Evolutionary conservation across 805 yeast genomes (phyloP).

Genomic region (Peterozyma toletana): DNA sequence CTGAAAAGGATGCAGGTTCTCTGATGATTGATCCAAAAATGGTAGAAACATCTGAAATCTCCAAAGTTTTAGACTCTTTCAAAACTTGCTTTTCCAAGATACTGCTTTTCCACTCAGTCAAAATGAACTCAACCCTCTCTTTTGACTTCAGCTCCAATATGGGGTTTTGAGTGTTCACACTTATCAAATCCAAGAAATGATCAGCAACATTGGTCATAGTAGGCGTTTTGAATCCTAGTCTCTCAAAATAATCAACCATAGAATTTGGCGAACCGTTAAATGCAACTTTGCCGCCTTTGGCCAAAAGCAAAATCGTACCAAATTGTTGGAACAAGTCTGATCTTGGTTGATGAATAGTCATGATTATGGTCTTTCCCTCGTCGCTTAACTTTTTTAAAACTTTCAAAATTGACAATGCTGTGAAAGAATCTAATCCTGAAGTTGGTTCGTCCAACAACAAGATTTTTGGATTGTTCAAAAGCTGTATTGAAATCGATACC

Average conservation of each 20-base stretch:
- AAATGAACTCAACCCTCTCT: constrained; percentile 29
- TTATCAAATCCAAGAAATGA: constrained; percentile 53
- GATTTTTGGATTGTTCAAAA: constrained; percentile 56
- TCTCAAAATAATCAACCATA: constrained; percentile 36
- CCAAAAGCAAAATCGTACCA: constrained; percentile 55
- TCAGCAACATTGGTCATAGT: constrained; percentile 59
- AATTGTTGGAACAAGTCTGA: constrained; percentile 53
- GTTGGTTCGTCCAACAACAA: constrained; percentile 74
- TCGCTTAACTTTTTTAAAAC: constrained; percentile 45
- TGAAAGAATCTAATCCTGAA: constrained; percentile 69
- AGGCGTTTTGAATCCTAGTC: constrained; percentile 45
- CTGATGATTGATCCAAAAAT: constrained; percentile 13
- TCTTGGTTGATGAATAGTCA: constrained; percentile 76
- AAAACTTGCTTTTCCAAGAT: not conserved
- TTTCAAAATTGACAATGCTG: constrained; percentile 52
- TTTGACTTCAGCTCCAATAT: constrained; percentile 31
- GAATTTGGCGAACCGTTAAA: constrained; percentile 45
- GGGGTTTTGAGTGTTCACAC: constrained; percentile 30
- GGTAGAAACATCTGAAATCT: not conserved
- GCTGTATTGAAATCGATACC: constrained; percentile 66
- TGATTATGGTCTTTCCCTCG: constrained; percentile 48
- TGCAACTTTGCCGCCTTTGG: constrained; percentile 57
- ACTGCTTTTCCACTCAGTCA: constrained; percentile 28
- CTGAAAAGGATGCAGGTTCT: constrained; percentile 15
- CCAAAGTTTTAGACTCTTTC: not conserved